Conservation (phyloP, 768 basidiomycete genomes). For the Leucocoprinus birnbaumii region DNA sequence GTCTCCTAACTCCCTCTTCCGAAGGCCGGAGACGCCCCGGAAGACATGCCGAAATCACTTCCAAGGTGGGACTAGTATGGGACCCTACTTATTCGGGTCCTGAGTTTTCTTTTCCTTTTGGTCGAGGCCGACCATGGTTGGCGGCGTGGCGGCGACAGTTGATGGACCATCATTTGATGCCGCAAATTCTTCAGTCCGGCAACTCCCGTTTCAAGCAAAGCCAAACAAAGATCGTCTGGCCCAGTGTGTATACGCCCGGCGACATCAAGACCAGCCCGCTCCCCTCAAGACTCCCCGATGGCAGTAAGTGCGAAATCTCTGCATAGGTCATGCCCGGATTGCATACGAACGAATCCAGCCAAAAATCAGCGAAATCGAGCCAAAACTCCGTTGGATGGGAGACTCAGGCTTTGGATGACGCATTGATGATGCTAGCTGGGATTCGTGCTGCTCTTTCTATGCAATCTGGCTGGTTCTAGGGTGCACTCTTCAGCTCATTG, state of each 20-base stretch:
- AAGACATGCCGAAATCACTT: too few relatives aligned
- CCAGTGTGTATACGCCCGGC: conserved; percentile 1
- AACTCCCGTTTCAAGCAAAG: conserved; percentile 2
- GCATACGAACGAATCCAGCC: not conserved
- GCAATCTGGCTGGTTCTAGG: not conserved
- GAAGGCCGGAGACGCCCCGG: too few relatives aligned
- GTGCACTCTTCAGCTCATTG: not conserved
- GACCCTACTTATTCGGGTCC: too few relatives aligned
- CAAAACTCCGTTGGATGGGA: conserved; percentile 10
- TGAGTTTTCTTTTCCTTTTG: too few relatives aligned
- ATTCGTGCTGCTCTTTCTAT: not conserved
- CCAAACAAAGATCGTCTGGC: not conserved
- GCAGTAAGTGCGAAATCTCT: conserved; percentile 7
- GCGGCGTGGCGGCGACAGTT: too few relatives aligned
- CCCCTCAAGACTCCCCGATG: conserved; percentile 10
- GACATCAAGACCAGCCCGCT: conserved; percentile 11
- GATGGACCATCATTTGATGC: not conserved
- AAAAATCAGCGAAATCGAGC: conserved; percentile 1
- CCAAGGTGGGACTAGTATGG: too few relatives aligned
- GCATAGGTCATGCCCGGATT: not conserved
- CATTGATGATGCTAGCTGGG: not conserved
- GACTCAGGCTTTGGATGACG: conserved; percentile 6
- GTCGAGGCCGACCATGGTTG: not conserved
- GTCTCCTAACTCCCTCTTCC: too few relatives aligned
- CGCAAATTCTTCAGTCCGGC: not conserved